Evolutionary conservation across 768 basidiomycete species (phyloP).

Genomic region (Lactarius hengduanensis): DNA sequence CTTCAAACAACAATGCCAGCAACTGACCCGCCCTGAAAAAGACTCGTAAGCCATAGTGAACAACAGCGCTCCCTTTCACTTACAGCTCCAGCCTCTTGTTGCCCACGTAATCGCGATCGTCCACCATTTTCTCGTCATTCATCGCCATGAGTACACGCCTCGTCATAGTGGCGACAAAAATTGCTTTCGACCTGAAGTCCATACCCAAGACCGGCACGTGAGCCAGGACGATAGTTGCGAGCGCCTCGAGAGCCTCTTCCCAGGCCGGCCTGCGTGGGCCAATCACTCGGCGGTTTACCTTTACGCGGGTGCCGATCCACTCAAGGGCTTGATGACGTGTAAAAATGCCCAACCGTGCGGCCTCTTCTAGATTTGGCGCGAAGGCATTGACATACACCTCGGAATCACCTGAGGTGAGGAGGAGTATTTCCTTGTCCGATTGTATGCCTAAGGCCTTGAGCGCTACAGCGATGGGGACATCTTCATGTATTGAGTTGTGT

Average conservation of each 20-base stretch:
- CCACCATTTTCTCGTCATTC: constrained; percentile 95
- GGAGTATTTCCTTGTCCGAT: constrained; percentile 95
- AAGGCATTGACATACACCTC: constrained; percentile 86
- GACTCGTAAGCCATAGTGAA: constrained; percentile 5
- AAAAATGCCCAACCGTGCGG: constrained; percentile 86
- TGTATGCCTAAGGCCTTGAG: constrained; percentile 96
- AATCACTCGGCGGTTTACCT: constrained; percentile 76
- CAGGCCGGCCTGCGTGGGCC: constrained; percentile 82
- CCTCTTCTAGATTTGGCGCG: constrained; percentile 90
- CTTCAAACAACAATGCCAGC: constrained; percentile 93
- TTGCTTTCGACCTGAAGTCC: constrained; percentile 90
- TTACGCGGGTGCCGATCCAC: constrained; percentile 91
- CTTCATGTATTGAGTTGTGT: constrained; percentile 97
- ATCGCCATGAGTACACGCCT: constrained; percentile 94
- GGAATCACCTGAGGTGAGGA: constrained; percentile 88
- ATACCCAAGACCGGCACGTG: constrained; percentile 90
- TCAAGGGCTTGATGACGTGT: constrained; percentile 93
- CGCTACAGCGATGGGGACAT: constrained; percentile 93
- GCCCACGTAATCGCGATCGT: constrained; percentile 98
- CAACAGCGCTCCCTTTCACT: constrained; percentile 34
- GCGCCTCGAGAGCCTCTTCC: constrained; percentile 94
- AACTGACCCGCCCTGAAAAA: constrained; percentile 84
- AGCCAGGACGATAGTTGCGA: constrained; percentile 96
- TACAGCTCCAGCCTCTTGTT: constrained; percentile 98
- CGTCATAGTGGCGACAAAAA: constrained; percentile 98